A percentile compares a stretch with the other conserved stretches of the same genome.
phyloP scores from a whole-genome alignment of 257 asterid genomes.

The Solanum microdontum region DNA sequence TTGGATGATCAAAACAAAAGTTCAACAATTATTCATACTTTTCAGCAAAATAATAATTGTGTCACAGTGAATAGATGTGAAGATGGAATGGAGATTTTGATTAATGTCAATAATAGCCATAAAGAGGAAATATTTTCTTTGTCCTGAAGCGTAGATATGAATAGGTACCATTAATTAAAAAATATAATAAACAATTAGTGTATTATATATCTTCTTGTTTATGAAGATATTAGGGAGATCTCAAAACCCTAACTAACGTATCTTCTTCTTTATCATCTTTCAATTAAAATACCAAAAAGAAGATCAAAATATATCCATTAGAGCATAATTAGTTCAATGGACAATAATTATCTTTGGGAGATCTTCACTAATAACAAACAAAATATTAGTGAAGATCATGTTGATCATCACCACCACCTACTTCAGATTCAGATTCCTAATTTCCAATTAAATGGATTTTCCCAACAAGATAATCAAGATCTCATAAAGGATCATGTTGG shows the following conservation, averaged over 20 bases:
- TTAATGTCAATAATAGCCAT: neutral
- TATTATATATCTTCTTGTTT: neutral
- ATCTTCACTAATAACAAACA: neutral
- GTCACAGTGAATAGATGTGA: conserved; percentile 6
- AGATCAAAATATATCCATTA: neutral
- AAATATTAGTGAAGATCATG: neutral
- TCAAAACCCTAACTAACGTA: conserved; percentile 1
- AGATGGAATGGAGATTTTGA: conserved; percentile 18
- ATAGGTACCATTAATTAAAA: neutral
- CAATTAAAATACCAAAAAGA: neutral
- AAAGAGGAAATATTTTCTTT: conserved; percentile 5
- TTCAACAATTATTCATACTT: neutral
- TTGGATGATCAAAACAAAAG: neutral
- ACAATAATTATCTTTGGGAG: neutral
- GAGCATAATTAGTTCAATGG: neutral
- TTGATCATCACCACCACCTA: neutral
- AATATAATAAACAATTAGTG: neutral
- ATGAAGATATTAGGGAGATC: neutral
- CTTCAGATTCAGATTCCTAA: neutral
- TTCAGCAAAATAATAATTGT: neutral
- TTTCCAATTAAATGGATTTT: neutral
- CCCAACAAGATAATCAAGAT: neutral
- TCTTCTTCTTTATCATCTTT: neutral
- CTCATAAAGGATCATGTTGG: neutral
- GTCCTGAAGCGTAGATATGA: conserved; percentile 10